Evolutionary conservation across 148 eudicot genomes (phyloP).

Genomic region (Simmondsia chinensis): DNA sequence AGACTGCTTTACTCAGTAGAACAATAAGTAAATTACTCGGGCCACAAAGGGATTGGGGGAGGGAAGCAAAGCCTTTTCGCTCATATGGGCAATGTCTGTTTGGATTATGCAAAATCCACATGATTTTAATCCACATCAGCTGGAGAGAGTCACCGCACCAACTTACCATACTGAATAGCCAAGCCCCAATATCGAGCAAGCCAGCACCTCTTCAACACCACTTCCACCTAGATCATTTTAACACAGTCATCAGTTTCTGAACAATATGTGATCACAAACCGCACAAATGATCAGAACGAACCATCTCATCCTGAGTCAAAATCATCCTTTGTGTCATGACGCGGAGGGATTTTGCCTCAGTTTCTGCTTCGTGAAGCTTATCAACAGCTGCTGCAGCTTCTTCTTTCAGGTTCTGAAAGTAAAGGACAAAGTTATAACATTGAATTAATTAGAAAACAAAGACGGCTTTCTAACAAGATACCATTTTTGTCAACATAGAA

Average conservation of each 20-base stretch:
- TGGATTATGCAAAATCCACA: too few species aligned
- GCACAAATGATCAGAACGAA: slow-evolving; percentile 21
- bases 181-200: slow-evolving; percentile 99
- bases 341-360: slow-evolving; percentile 81
- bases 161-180: slow-evolving; percentile 84
- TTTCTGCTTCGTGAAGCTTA: slow-evolving; percentile 77
- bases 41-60: too few species aligned
- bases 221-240: slow-evolving; percentile 66
- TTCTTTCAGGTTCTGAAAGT: slow-evolving; percentile 61
- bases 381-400: slow-evolving; percentile 49
- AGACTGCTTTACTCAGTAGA: too few species aligned
- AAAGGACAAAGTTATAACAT: background rate
- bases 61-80: too few species aligned
- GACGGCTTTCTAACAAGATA: slow-evolving; percentile 6
- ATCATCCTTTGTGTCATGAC: slow-evolving; percentile 90
- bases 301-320: slow-evolving; percentile 97
- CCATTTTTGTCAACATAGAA: too few species aligned
- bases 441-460: background rate
- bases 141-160: too few species aligned
- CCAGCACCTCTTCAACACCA: slow-evolving; percentile 98
- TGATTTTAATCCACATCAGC: too few species aligned
- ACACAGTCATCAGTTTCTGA: slow-evolving; percentile 1
- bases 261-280: too few species aligned
- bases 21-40: too few species aligned
- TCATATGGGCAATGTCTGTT: too few species aligned